Base-by-base conservation (phyloP, 306 rosid species). In the Acacia crassicarpa region DNA sequence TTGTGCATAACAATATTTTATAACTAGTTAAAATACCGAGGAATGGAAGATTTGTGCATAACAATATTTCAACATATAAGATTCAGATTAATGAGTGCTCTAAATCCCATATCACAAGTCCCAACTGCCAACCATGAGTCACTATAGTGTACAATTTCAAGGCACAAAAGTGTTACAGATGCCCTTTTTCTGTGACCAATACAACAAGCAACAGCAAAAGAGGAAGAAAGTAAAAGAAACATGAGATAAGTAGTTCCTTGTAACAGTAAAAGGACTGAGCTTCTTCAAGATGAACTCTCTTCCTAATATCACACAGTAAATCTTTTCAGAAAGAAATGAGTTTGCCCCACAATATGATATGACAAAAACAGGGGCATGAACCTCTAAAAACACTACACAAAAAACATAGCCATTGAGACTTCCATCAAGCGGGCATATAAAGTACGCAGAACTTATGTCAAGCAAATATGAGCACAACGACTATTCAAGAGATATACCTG, bases 121-220 rank as follows among this genome's bases (percentile, higher is more conserved):
- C 99, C 99, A 72, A 91, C 83, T 54, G 92, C 97, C 20, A 90
- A 96, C 99, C 97, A 93, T 16, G 87, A 82, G 77, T 59, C 83
- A 85, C 98, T 93, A 78, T 63, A 38, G 78, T 41, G 75, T 75
- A 86, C 67, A 74, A 81, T 82, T 84, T 78, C 12, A 61, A 81
- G 78, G 62, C 51, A 85, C 46, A 43, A 75, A 68, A 22, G 32
- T 69, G 56, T 75, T 40, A 67, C 22, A 51, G 30, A 65, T 58
- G 41, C 53, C 51, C 63, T 46, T 7, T 20, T 65, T 65, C 40
- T 45, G 75, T 54, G 27, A 9, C 63, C 63, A n/a, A 56, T 56
- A 56, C 2, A n/a, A 56, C 27, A 22, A 56, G 22, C 14, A n/a
- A n/a, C 22, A 2, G 13, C 22, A 49, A 11, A 53, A 53, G 25